These are phyloP conservation scores for Saksenaea vasiformis DNA, from an alignment of 371 early-diverging fungal genomes.

Conservation along the genomic window DNA sequence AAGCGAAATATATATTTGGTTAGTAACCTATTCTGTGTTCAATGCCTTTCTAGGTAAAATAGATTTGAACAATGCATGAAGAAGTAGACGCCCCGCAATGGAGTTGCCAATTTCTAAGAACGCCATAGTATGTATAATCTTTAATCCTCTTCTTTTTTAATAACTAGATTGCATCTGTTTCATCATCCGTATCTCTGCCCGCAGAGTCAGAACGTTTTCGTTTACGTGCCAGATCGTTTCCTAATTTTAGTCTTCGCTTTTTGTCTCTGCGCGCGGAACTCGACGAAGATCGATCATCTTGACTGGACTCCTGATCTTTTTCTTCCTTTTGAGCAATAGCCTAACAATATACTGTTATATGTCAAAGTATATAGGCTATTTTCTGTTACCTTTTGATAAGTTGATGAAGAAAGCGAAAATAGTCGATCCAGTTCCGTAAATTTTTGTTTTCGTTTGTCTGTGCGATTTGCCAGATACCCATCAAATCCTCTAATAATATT, in stretches of 20 bases:
- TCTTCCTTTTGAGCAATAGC: constrained; percentile 59
- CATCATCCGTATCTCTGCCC: constrained; percentile 5
- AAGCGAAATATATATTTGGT: no score
- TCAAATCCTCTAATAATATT: constrained; percentile 87
- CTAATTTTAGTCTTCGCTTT: constrained; percentile 33
- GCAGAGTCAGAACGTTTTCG: constrained; percentile 30
- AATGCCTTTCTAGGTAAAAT: no score
- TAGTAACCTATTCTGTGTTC: no score
- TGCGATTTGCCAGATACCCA: constrained; percentile 63
- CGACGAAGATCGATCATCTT: constrained; percentile 47
- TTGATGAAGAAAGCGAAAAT: constrained; percentile 66
- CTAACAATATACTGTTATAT: constrained; percentile 20
- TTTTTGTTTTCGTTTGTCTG: constrained; percentile 60
- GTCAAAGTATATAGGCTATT: not conserved
- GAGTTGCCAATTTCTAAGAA: no score
- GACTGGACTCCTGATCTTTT: constrained; percentile 56
- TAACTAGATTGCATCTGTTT: not conserved
- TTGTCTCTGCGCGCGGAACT: constrained; percentile 34
- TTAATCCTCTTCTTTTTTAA: not conserved
- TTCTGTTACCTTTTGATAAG: constrained; percentile 58
- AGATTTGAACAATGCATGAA: no score
- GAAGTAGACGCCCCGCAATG: no score
- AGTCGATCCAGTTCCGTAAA: constrained; percentile 65
- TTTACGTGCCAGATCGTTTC: constrained; percentile 20
- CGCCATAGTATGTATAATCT: no score